A percentile compares a stretch with the other conserved stretches of the same genome.
phyloP scores from a whole-genome alignment of 1,139 yeast genomes.

The Candida tetrigidarum region DNA sequence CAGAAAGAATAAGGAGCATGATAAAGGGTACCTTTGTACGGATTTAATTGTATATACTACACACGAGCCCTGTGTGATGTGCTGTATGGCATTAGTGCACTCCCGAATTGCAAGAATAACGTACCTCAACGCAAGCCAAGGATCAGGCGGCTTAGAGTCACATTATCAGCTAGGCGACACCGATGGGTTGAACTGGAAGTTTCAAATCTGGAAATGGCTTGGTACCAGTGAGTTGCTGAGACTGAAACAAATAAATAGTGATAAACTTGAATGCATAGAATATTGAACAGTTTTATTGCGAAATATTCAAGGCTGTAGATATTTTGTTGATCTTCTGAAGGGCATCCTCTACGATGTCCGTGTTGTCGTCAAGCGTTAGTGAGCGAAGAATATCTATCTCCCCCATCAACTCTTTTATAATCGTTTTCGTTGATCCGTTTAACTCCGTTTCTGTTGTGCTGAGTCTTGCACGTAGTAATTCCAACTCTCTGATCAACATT shows the following conservation, averaged over 20 bases:
- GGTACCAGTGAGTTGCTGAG: conserved; percentile 27
- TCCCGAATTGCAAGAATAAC: conserved; percentile 77
- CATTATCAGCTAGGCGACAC: conserved; percentile 77
- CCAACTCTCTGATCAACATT: conserved; percentile 9
- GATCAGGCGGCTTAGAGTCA: conserved; percentile 57
- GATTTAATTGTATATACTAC: conserved; percentile 81
- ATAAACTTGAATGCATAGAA: conserved; percentile 7
- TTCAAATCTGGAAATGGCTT: conserved; percentile 75
- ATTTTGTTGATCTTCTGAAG: conserved; percentile 17
- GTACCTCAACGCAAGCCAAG: conserved; percentile 50
- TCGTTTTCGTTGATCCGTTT: conserved; percentile 16
- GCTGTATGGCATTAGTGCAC: conserved; percentile 94
- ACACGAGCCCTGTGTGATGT: conserved; percentile 97
- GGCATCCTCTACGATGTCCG: conserved; percentile 14
- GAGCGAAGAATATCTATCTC: conserved; percentile 5
- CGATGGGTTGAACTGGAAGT: conserved; percentile 75
- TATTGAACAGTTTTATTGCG: conserved; percentile 5
- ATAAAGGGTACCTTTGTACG: conserved; percentile 67
- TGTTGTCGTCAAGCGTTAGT: conserved; percentile 4
- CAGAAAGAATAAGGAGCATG: conserved; percentile 23
- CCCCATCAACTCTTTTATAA: conserved; percentile 10
- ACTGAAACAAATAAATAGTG: conserved; percentile 13
- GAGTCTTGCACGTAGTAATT: conserved; percentile 5
- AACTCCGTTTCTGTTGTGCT: conserved; percentile 13
- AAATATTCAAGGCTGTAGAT: conserved; percentile 7